Evolutionary conservation across 108 stramenopile genomes (phyloP).

Genomic region (Nitzschia palea): DNA sequence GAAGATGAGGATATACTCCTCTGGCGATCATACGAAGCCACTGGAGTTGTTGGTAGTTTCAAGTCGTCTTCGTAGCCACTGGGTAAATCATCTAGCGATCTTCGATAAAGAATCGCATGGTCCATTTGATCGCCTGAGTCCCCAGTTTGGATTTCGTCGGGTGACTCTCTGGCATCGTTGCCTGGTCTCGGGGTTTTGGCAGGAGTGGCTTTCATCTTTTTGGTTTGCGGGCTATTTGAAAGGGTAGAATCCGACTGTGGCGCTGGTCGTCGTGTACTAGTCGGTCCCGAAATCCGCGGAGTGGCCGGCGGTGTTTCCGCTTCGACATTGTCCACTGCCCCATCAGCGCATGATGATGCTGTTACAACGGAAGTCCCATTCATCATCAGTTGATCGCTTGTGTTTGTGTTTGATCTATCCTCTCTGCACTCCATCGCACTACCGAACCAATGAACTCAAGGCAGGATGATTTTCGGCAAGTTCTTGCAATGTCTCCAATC

Average conservation of each 20-base stretch:
- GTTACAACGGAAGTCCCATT: background rate
- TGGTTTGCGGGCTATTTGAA: background rate
- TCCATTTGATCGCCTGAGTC: background rate
- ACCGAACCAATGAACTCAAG: too few species aligned
- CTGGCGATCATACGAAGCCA: background rate
- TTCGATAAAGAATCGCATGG: background rate
- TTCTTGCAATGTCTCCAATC: too few species aligned
- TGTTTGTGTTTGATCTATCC: too few species aligned
- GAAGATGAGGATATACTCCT: background rate
- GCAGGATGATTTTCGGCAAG: too few species aligned
- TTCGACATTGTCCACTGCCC: background rate
- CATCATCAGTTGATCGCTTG: too few species aligned
- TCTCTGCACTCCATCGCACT: too few species aligned
- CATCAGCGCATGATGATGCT: background rate
- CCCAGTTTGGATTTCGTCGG: background rate
- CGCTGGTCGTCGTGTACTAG: background rate
- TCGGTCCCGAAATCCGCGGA: background rate
- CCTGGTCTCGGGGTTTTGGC: slow-evolving; percentile 1
- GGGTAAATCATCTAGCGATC: background rate
- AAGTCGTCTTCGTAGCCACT: slow-evolving; percentile 7
- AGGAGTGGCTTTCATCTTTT: background rate
- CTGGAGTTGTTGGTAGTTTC: slow-evolving; percentile 16
- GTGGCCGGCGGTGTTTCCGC: background rate
- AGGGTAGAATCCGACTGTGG: background rate
- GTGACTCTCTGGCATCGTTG: background rate